Evolutionary conservation across 1,284 basidiomycete species (phyloP).

Genomic region (Mycena citricolor): DNA sequence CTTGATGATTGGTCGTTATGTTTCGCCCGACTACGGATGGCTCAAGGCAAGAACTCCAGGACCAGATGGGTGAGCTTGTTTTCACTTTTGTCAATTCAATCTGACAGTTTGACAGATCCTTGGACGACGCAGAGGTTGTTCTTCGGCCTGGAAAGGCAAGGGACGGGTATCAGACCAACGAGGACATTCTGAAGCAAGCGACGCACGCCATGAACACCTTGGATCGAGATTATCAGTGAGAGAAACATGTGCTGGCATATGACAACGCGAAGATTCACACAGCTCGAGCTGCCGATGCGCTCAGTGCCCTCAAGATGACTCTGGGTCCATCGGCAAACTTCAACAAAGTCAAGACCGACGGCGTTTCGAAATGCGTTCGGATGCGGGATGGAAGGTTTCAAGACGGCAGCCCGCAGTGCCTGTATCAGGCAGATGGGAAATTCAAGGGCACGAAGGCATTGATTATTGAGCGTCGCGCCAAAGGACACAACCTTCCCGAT

Average conservation of each 20-base stretch:
- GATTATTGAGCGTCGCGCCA: slow-evolving; percentile 7
- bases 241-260: slow-evolving; percentile 7
- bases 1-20: slow-evolving; percentile 31
- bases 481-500: slow-evolving; percentile 10
- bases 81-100: too few relatives aligned
- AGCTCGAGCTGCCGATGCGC: slow-evolving; percentile 1
- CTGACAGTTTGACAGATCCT: too few relatives aligned
- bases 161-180: too few relatives aligned
- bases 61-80: too few relatives aligned
- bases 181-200: not conserved
- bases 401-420: slow-evolving; percentile 9
- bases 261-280: slow-evolving; percentile 8
- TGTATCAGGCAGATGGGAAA: slow-evolving; percentile 7
- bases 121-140: too few relatives aligned
- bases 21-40: slow-evolving; percentile 30
- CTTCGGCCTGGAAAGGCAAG: not conserved
- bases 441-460: slow-evolving; percentile 12
- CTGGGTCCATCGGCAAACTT: slow-evolving; percentile 10
- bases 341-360: slow-evolving; percentile 11
- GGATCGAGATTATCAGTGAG: not conserved
- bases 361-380: slow-evolving; percentile 1
- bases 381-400: slow-evolving; percentile 8
- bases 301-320: slow-evolving; percentile 11
- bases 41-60: too few relatives aligned
- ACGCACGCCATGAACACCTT: slow-evolving; percentile 3